Evolutionary conservation across 495 filamentous ascomycete genomes (phyloP).

Genomic region (Pyronema domesticum): DNA sequence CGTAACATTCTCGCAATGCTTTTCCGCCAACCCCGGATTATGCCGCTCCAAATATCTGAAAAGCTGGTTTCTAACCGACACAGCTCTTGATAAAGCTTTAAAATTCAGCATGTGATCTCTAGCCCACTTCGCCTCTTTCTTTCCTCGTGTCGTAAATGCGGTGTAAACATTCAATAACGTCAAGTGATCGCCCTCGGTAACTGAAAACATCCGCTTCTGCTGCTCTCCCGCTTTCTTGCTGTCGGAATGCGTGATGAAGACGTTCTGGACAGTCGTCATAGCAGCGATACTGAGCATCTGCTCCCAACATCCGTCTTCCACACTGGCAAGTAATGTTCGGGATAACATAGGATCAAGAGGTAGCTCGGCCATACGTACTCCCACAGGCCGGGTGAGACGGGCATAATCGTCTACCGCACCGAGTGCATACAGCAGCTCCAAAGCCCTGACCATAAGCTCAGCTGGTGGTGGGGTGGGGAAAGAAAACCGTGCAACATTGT

Average conservation of each 20-base stretch:
- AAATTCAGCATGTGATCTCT: conserved; percentile 73
- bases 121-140: conserved; percentile 74
- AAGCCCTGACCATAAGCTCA: conserved; percentile 68
- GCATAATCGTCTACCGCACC: conserved; percentile 81
- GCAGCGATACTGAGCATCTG: conserved; percentile 86
- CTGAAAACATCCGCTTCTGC: conserved; percentile 65
- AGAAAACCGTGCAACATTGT: conserved; percentile 82
- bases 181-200: conserved; percentile 87
- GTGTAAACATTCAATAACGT: conserved; percentile 90
- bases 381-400: conserved; percentile 75
- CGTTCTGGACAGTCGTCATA: conserved; percentile 75
- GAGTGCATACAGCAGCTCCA: conserved; percentile 78
- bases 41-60: conserved; percentile 77
- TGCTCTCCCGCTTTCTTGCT: conserved; percentile 56
- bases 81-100: conserved; percentile 61
- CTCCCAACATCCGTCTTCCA: conserved; percentile 52
- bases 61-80: conserved; percentile 72
- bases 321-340: conserved; percentile 36
- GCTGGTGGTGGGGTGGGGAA: conserved; percentile 79
- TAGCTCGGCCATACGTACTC: conserved; percentile 83
- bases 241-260: conserved; percentile 64
- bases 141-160: conserved; percentile 59
- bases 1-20: conserved; percentile 15
- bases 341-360: conserved; percentile 94
- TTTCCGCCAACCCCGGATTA: conserved; percentile 19